Evolutionary conservation across 306 rosid genomes (phyloP).

Genomic region (Vigna angularis): DNA sequence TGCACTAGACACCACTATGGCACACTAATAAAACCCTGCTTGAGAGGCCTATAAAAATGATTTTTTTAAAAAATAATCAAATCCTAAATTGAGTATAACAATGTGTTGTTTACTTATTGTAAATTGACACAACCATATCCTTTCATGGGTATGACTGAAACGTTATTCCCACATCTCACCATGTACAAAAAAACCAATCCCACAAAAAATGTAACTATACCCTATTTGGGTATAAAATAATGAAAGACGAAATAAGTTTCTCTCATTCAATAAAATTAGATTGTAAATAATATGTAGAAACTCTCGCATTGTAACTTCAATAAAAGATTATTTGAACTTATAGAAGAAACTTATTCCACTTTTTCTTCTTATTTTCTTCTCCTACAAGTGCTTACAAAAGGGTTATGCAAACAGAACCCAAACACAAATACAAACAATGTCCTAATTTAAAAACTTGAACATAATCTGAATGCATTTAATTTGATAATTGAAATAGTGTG

Average conservation of each 20-base stretch:
- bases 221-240: not conserved
- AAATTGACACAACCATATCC: not conserved
- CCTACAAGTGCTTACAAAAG: not conserved
- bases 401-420: not conserved
- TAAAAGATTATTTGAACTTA: not conserved
- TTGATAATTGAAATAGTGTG: not conserved
- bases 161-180: not conserved
- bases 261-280: not conserved
- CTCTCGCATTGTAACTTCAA: not conserved
- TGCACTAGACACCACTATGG: too few species aligned
- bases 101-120: not conserved
- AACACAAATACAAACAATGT: not conserved
- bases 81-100: not conserved
- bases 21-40: not conserved
- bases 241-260: too few species aligned
- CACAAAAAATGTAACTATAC: not conserved
- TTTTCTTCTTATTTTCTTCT: not conserved
- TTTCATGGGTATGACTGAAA: not conserved
- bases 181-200: slow-evolving; percentile 7
- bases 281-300: not conserved
- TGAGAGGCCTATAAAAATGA: not conserved
- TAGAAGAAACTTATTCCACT: not conserved
- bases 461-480: slow-evolving; percentile 9
- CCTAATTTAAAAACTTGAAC: not conserved
- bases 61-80: not conserved